Evolutionary conservation across 2,329 filamentous ascomycete genomes (phyloP), one percentile per base, ranked within the genome.

Genomic region (Diplodia scrobiculata): DNA sequence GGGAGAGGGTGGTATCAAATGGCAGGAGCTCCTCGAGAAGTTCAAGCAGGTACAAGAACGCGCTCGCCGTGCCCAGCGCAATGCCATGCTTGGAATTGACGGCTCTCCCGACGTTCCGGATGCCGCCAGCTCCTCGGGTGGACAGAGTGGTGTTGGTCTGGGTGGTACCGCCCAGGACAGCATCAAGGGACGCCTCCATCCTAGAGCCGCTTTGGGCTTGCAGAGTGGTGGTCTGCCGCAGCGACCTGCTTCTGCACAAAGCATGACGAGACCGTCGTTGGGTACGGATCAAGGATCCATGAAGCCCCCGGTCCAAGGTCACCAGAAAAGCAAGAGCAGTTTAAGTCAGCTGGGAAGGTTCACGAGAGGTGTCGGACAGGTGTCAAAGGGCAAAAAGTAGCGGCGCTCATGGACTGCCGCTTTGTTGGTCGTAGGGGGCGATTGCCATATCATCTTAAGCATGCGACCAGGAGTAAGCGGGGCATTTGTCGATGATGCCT

Each of bases 21-120:
- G 95, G 95, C 87, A 86, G 2, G 95, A 99, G 72, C 83, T 99
- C 41, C 84, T 99, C 5, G 95, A 99, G 70, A 97, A 97, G 74
- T 99, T 99, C 79, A 91, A 91, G 70, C 87, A 84, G 63, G 94
- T 96, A 1, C 95, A 99, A 74, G 95, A 99, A 71, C 88, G 87
- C 68, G 90, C 93, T 5, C 86, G 92, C 65, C 84, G 92, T 63
- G 83, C 86, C 13, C 89, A 92, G 73, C 82, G 87, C 67, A 78
- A 79, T 68, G 76, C 78, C 0, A 76, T 80, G 68, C 73, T 76
- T 63, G 76, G 75, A 9, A 75, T 76, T n/a, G 65, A 60, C 27
- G 58, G 50, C 3, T 52, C 55, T 11, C 27, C 65, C 5, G 65
- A 66, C 48, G 36, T 25, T 14, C 27, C 38, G 29, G 76, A 78